These are phyloP conservation scores for Boletales sp. DNA, from an alignment of 768 basidiomycete species.

Conservation along the genomic window DNA sequence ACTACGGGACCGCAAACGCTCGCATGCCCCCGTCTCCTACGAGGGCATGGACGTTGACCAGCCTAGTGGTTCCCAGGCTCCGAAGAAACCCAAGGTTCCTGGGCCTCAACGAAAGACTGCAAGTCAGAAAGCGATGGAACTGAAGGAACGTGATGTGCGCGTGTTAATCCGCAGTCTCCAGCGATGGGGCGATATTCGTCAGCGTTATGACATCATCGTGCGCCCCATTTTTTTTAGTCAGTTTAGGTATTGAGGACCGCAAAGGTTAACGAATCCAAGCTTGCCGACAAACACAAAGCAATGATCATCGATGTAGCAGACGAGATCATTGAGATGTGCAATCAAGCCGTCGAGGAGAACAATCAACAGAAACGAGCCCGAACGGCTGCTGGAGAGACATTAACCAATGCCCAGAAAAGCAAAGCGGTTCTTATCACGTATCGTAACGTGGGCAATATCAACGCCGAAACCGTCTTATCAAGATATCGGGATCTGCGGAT, in stretches of 20 bases:
- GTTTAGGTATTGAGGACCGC: not conserved
- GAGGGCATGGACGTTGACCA: conserved; percentile 92
- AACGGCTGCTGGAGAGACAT: conserved; percentile 78
- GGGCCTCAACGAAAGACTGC: conserved; percentile 82
- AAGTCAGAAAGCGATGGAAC: conserved; percentile 91
- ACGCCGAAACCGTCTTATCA: conserved; percentile 94
- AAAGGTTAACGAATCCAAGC: conserved; percentile 84
- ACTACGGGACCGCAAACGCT: conserved; percentile 73
- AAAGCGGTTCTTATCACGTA: conserved; percentile 94
- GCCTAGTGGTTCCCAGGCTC: conserved; percentile 52
- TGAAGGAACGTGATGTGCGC: conserved; percentile 96
- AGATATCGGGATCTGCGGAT: conserved; percentile 87
- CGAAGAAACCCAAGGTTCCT: conserved; percentile 73
- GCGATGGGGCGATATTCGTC: conserved; percentile 95
- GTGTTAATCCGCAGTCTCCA: conserved; percentile 93
- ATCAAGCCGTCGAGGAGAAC: conserved; percentile 78
- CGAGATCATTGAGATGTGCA: conserved; percentile 86
- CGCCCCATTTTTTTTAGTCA: conserved; percentile 31
- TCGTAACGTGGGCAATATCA: conserved; percentile 88
- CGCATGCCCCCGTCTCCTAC: conserved; percentile 84
- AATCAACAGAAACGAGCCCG: conserved; percentile 76
- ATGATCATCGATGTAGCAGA: conserved; percentile 90
- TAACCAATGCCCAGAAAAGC: conserved; percentile 92
- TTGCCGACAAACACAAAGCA: conserved; percentile 89
- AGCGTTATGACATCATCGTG: conserved; percentile 92